Evolutionary conservation across 163 green algal species (phyloP).

Genomic region (Dunaliella salina): DNA sequence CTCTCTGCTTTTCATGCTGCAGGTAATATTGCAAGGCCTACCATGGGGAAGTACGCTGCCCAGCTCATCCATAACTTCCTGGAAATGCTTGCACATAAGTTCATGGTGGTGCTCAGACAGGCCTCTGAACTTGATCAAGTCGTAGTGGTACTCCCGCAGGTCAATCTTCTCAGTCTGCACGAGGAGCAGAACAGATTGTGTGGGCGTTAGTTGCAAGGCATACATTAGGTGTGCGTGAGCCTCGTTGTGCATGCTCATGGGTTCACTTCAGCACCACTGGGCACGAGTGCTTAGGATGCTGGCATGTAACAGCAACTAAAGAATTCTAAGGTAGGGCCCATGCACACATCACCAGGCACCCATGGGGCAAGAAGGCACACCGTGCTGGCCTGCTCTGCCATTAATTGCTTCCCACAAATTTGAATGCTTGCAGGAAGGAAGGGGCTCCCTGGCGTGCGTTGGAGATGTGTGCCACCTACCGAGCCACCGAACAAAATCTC

Average conservation of each 20-base stretch:
- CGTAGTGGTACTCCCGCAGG: constrained; percentile 20
- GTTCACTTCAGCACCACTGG: neutral
- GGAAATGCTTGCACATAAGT: constrained; percentile 20
- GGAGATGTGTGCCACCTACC: constrained; percentile 10
- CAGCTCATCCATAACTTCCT: constrained; percentile 17
- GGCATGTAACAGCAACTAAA: too few relatives aligned
- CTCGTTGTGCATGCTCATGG: neutral
- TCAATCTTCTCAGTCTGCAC: constrained; percentile 9
- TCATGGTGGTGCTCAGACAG: constrained; percentile 21
- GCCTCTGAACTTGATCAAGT: constrained; percentile 19
- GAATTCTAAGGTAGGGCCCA: too few relatives aligned
- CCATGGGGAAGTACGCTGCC: constrained; percentile 6
- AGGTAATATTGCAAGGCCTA: neutral
- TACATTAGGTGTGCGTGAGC: neutral
- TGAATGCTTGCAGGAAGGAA: neutral
- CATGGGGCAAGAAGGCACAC: too few relatives aligned
- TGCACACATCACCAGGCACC: too few relatives aligned
- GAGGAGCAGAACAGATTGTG: neutral
- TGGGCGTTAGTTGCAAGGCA: neutral
- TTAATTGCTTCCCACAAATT: too few relatives aligned
- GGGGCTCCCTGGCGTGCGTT: neutral
- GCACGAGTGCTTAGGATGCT: too few relatives aligned
- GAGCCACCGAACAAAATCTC: constrained; percentile 18
- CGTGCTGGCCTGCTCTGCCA: too few relatives aligned
- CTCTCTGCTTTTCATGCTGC: too few relatives aligned